Conservation (phyloP, 495 filamentous ascomycete species). For the Lophiotrema nucula region DNA sequence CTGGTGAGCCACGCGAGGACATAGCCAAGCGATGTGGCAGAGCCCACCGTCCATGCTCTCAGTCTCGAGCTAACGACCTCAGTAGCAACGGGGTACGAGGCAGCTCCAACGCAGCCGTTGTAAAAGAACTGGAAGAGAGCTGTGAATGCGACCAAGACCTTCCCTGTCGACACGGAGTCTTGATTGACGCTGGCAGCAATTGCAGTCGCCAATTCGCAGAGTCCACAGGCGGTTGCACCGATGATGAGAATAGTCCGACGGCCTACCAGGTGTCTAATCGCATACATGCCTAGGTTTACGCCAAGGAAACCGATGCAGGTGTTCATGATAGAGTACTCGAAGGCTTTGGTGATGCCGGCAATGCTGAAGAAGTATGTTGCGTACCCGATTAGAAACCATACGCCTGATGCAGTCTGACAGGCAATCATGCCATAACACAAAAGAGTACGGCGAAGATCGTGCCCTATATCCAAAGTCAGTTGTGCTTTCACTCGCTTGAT, state of each 20-base stretch:
- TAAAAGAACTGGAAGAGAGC: conserved; percentile 26
- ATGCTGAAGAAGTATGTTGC: conserved; percentile 36
- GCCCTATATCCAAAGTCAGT: conserved; percentile 23
- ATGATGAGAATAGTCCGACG: conserved; percentile 22
- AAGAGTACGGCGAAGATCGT: conserved; percentile 67
- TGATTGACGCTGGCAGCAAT: conserved; percentile 15
- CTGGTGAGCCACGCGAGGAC: conserved; percentile 50
- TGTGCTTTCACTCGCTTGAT: neutral
- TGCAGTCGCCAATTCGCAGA: conserved; percentile 10
- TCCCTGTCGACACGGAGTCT: neutral
- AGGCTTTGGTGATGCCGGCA: conserved; percentile 19
- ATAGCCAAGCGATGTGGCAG: conserved; percentile 51
- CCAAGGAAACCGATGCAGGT: conserved; percentile 27
- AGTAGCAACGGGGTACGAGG: conserved; percentile 15
- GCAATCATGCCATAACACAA: conserved; percentile 51
- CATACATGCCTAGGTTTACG: conserved; percentile 17
- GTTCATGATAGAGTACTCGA: conserved; percentile 21
- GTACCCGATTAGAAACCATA: conserved; percentile 45
- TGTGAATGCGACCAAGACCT: conserved; percentile 20
- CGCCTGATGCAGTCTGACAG: conserved; percentile 18
- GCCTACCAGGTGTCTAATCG: conserved; percentile 9
- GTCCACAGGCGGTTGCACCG: conserved; percentile 15
- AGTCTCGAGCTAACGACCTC: conserved; percentile 47
- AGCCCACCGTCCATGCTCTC: conserved; percentile 52
- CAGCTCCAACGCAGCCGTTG: conserved; percentile 21